These are phyloP conservation scores for Candida sp. DNA, from an alignment of 1,139 yeast species.

Conservation along the genomic window DNA sequence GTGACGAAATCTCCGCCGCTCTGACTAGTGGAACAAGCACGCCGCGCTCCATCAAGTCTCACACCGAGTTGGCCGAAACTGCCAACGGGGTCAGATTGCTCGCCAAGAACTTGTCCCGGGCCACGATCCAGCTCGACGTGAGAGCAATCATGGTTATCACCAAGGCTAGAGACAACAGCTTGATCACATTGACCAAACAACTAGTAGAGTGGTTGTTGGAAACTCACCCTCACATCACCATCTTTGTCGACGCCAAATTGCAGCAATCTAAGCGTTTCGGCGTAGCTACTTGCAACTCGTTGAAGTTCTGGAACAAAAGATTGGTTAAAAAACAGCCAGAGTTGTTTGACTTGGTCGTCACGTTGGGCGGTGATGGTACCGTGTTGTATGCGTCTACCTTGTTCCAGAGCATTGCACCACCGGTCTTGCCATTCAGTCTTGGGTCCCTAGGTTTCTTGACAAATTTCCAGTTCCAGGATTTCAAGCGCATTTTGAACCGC, in stretches of 20 bases:
- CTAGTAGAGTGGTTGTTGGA: conserved; percentile 76
- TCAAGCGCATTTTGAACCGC: conserved; percentile 55
- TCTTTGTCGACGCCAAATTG: conserved; percentile 75
- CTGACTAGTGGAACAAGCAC: conserved; percentile 21
- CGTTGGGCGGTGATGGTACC: conserved; percentile 93
- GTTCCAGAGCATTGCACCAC: conserved; percentile 85
- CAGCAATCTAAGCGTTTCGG: conserved; percentile 66
- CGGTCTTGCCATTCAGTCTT: conserved; percentile 80
- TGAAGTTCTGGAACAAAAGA: conserved; percentile 72
- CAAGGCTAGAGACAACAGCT: conserved; percentile 81
- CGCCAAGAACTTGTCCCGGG: conserved; percentile 74
- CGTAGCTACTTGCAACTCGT: conserved; percentile 43
- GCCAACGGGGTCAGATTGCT: conserved; percentile 86
- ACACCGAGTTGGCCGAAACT: conserved; percentile 79
- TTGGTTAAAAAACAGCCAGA: conserved; percentile 61
- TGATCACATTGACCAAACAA: conserved; percentile 75
- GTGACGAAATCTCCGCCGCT: conserved; percentile 23
- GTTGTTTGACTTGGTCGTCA: conserved; percentile 73
- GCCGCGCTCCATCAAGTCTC: conserved; percentile 58
- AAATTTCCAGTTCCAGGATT: conserved; percentile 74
- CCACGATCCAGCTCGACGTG: conserved; percentile 74
- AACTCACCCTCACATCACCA: conserved; percentile 49
- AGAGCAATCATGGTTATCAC: conserved; percentile 80
- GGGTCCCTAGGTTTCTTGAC: conserved; percentile 88
- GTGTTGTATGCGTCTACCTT: conserved; percentile 79